Percentiles rank a stretch among this genome's conserved stretches.
These are phyloP conservation scores for Penicillium sp. DNA, from an alignment of 2,329 filamentous ascomycete genomes.

Conservation along the genomic window DNA sequence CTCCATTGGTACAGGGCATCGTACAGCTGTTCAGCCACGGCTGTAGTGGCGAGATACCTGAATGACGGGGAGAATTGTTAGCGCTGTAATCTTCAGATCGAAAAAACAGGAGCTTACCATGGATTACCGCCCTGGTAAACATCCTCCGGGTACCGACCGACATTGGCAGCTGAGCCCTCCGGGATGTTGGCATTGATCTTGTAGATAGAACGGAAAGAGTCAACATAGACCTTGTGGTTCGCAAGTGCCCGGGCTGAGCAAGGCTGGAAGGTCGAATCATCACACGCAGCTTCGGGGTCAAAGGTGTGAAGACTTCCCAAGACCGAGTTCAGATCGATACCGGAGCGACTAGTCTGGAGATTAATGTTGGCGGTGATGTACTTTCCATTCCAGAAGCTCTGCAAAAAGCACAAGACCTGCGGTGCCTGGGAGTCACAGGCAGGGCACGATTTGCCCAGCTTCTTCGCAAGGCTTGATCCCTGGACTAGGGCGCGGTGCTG, in stretches of 20 bases:
- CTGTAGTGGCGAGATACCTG: constrained; percentile 55
- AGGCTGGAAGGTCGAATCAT: constrained; percentile 67
- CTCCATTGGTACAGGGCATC: constrained; percentile 72
- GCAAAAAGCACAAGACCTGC: constrained; percentile 69
- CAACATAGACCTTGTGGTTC: constrained; percentile 72
- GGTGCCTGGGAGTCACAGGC: constrained; percentile 63
- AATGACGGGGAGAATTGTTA: neutral
- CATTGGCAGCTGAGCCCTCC: neutral
- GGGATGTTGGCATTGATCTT: constrained; percentile 46
- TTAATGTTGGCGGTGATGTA: constrained; percentile 66
- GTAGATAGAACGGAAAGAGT: constrained; percentile 72
- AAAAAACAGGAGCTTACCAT: neutral
- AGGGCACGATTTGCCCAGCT: constrained; percentile 60
- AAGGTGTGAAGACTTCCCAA: constrained; percentile 45
- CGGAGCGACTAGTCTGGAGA: constrained; percentile 60
- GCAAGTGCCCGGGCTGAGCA: constrained; percentile 67
- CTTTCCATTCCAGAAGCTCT: constrained; percentile 68
- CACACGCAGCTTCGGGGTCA: constrained; percentile 28
- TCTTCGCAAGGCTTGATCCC: constrained; percentile 64
- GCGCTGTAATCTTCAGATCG: neutral
- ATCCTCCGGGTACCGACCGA: constrained; percentile 2
- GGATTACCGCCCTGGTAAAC: constrained; percentile 2
- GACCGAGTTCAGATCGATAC: constrained; percentile 70
- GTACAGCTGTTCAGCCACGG: constrained; percentile 76
- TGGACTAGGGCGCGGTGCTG: constrained; percentile 62